phyloP scores from a whole-genome alignment of 116 monocot species.

The Dioscorea cayenensis region DNA sequence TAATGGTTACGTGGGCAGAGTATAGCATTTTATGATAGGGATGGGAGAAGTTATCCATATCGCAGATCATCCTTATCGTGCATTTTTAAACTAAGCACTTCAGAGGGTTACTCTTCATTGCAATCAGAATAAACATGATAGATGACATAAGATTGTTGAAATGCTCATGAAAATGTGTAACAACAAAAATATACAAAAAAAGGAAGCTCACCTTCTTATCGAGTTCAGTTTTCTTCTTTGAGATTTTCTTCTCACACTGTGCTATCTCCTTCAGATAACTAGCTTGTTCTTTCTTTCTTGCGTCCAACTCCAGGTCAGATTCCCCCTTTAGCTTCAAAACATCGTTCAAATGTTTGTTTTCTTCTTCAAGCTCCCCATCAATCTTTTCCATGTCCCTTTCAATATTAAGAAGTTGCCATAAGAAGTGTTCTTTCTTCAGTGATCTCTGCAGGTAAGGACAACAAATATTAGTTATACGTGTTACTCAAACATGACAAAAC shows the following conservation, averaged over 20 bases:
- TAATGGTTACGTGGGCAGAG: background rate
- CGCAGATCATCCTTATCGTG: too few relatives aligned
- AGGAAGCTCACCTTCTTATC: constrained; percentile 75
- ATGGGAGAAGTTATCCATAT: too few relatives aligned
- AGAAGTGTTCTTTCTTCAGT: constrained; percentile 68
- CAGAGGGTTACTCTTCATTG: too few relatives aligned
- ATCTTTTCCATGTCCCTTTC: constrained; percentile 65
- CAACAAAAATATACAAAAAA: background rate
- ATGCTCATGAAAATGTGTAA: background rate
- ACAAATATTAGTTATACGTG: background rate
- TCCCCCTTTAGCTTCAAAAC: constrained; percentile 34
- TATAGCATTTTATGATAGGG: background rate
- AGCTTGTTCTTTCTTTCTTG: constrained; percentile 91
- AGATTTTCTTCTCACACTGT: constrained; percentile 74
- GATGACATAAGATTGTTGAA: background rate
- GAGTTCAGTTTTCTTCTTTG: constrained; percentile 85
- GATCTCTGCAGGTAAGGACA: constrained; percentile 49
- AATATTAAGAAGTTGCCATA: constrained; percentile 82
- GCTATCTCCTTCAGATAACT: constrained; percentile 77
- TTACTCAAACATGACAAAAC: background rate
- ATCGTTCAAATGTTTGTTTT: constrained; percentile 35
- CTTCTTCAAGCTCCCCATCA: constrained; percentile 55
- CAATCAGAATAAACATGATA: too few relatives aligned
- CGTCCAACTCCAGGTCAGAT: constrained; percentile 34
- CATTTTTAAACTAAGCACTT: too few relatives aligned